Base-by-base conservation (phyloP, 345 rosid genomes). In the Sonneratia alba region DNA sequence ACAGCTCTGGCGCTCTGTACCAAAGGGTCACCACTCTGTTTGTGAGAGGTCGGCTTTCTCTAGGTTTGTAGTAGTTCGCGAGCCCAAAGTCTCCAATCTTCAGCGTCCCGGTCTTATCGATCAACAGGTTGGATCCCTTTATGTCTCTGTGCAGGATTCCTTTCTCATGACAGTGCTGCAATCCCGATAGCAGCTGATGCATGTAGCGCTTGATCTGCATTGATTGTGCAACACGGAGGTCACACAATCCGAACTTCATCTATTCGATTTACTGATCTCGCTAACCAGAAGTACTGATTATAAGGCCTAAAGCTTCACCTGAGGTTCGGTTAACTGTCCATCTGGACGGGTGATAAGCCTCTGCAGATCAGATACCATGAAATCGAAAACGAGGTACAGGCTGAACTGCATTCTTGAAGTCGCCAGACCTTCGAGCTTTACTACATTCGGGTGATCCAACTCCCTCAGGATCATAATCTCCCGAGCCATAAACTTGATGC, bases 371-470 rank as follows among this genome's bases (percentile, higher is more conserved):
- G 94, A 72, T 47, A 53, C 78, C 91, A 89, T 89, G 77, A 83
- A 89, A 8, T 89, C 88, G 45, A 89, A 89, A 73, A 89, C 91
- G 14, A 89, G 87, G 76, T 87, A 89, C 74, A 89, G 75, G 65
- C 94, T 87, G 43, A 81, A 87, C 75, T 89, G 91, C 88, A 89
- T 79, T 69, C 94, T 83, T 21, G 94, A 89, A 47, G 94, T 89
- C 36, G 91, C 91, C 67, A 89, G 66, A 38, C 94, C 94, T 73
- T 84, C 87, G 67, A 89, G 91, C 85, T 87, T 89, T 47, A 89
- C 79, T 18, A 89, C 75, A 66, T 89, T 89, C n/a, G 89, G 93
- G 75, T 89, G 93, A 74, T 89, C 89, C 81, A 89, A 68, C 81
- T 83, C 86, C 81, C 80, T 84, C 21, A 89, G 73, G 69, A 84